Percentiles rank a stretch among this genome's conserved stretches.
Evolutionary conservation across 2,329 filamentous ascomycete species (phyloP).

Genomic region (Verticillium dahliae): DNA sequence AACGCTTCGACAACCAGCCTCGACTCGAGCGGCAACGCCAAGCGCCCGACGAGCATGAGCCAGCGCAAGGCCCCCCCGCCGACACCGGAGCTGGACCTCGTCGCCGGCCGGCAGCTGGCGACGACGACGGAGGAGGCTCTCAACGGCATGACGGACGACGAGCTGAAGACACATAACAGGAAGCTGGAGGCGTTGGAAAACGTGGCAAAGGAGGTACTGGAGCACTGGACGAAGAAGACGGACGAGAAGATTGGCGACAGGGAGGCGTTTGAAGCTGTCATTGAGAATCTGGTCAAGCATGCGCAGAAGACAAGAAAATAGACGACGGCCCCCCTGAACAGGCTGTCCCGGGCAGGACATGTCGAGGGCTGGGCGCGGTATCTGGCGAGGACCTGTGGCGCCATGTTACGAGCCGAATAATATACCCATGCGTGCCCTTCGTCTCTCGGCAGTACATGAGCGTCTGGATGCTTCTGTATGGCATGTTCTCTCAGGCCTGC

Average conservation of each 20-base stretch:
- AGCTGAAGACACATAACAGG: constrained; percentile 65
- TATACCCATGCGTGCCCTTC: neutral
- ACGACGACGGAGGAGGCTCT: constrained; percentile 80
- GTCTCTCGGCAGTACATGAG: neutral
- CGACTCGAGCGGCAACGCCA: constrained; percentile 44
- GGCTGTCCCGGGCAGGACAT: neutral
- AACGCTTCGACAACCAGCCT: constrained; percentile 53
- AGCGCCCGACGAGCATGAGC: constrained; percentile 35
- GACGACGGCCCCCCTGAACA: neutral
- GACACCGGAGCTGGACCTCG: constrained; percentile 71
- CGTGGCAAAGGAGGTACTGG: constrained; percentile 69
- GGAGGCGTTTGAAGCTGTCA: constrained; percentile 91
- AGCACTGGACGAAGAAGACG: constrained; percentile 81
- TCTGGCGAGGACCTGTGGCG: neutral
- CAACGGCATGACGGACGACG: constrained; percentile 68
- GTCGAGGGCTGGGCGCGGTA: neutral
- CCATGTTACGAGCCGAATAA: neutral
- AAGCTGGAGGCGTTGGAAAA: constrained; percentile 63
- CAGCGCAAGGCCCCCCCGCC: constrained; percentile 53
- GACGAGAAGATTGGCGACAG: constrained; percentile 86
- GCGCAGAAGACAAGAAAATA: constrained; percentile 78
- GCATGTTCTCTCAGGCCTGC: neutral
- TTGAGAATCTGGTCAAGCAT: constrained; percentile 93
- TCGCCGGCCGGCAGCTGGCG: constrained; percentile 71
- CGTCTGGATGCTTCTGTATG: no score